Evolutionary conservation across 495 filamentous ascomycete species (phyloP), one percentile per base, ranked within the genome.

Genomic region (Penicillium lagena): DNA sequence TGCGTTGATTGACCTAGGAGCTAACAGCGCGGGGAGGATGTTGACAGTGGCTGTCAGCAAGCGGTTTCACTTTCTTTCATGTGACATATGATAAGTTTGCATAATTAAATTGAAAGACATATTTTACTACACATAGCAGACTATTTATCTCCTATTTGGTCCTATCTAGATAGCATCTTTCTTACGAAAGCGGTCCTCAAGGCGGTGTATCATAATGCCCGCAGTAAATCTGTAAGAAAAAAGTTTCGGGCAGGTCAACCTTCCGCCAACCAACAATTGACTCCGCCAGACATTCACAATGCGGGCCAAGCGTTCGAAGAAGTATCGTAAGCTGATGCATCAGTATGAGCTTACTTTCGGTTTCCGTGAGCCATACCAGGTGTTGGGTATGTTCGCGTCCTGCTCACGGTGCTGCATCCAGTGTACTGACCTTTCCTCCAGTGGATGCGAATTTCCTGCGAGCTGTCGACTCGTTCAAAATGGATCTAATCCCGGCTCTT

Each of bases 291-390:
- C 44, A 34, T 52, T 44, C 54, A 79, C 60, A 49, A 95, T 95
- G 89, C 80, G 86, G 58, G 90, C 87, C 46, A 96, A 96, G 65
- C 82, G 93, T 49, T 83, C 86, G 7, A 98, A 96, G 72, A 86
- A 89, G 62, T 98, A 97, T 67, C 83, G 88, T 58, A 95, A 95
- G 81, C 78, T 96, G 46, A 96, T 99, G 89, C 80, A 87, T 53
- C 81, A 90, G 57, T 97, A 89, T 79, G 79, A 80, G 56, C 71
- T 89, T 48, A 78, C 75, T 38, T 94, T 90, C 51, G 83, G 84
- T 15, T 96, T 95, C 63, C 87, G 90, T 43, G 86, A 90, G 60
- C 89, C 91, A 7, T 97, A 96, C 60, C 91, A 97, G 71, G 83
- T 97, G 12, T 77, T 97, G 31, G 65, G 83, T 87, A 70, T 39